Evolutionary conservation across 2,329 filamentous ascomycete species (phyloP), one percentile per base, ranked within the genome.

Genomic region (Ceratocystis colombiana): DNA sequence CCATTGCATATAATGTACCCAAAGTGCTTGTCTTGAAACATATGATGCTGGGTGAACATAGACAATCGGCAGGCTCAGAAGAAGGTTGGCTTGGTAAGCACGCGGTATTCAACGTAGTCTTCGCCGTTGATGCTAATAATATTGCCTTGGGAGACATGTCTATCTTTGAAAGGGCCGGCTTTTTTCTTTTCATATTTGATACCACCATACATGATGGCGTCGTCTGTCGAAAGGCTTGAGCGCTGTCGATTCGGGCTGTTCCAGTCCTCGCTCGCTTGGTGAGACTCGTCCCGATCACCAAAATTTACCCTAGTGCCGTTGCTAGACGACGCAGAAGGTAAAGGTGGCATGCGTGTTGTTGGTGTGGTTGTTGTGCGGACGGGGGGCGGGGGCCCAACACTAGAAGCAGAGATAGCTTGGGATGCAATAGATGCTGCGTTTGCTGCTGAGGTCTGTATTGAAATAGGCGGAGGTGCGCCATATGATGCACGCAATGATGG

Each of bases 71-170:
- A 12, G 57, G 8, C 71, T 59, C 61, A 84, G 69, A 84, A 86
- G 71, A 86, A 86, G 0, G 78, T 80, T 0, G 83, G 83, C 74
- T 85, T 86, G 0, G 82, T 85, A 30, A 87, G 78, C 1, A 87
- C 82, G 1, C 84, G 79, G 69, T 87, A 87, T 72, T 87, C 84
- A 44, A 87, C 83, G 68, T 84, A 87, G 69, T 87, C 84, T 71
- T 87, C 84, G 25, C 84, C 84, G 68, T 87, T 83, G 68, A 87
- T 87, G 61, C 76, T 85, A 70, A 87, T 79, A 25, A 87, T 83
- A 8, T 79, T 80, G 4, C 84, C 82, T 68, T 83, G 79, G 61
- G 82, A 84, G 37, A 85, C 83, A n/a, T 86, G 79, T 72, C 85
- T 85, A 28, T 84, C 84, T 68, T 79, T 77, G 68, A 87, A 86